Base-by-base conservation (phyloP, 129 eudicot genomes). In the Flaveria linearis region DNA sequence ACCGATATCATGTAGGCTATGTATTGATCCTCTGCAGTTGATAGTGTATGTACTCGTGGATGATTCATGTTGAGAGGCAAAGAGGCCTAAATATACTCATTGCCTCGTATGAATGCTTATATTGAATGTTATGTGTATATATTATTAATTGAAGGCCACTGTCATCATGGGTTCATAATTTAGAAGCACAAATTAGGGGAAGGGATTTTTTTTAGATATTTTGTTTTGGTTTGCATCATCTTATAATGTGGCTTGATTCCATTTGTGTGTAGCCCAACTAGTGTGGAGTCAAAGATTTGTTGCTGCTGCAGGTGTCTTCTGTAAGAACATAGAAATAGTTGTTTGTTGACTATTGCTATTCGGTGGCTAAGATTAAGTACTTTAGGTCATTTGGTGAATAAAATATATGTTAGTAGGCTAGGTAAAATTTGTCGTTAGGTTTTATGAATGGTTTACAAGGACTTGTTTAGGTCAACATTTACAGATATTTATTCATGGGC, bases 1-100 rank as follows among this genome's bases (percentile, higher is more conserved):
- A 76, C 80, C 80, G 18, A 64, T n/a, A 26, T 9, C 20, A 74
- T 20, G 47, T 56, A 20, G 9, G 41, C 22, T 57, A 57, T 53
- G 17, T 4, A 41, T 56, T 36, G 1, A 60, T 60, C 41, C 20
- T 62, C 68, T 60, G 8, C 52, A 51, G 11, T 28, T 51, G 16
- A 26, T 16, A 4, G 47, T 70, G 41, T 30, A 30, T 30, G 36
- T 30, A 30, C 36, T 30, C 36, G 36, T 30, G 36, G 36, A 30
- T 30, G 36, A 3, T 30, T 30, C 36, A 30, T 30, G 36, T 4
- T 30, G 36, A 30, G 36, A 30, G 5, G 5, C 5, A 4, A 0
- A 30, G 36, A 30, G 36, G 36, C 36, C 36, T 30, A 12, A 20
- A 57, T 57, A 4, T 20, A 26, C 11, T 69, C 7, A 69, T 52